Conservation (phyloP, 2,329 filamentous ascomycete species). For the Fragosphaeria purpurea region DNA sequence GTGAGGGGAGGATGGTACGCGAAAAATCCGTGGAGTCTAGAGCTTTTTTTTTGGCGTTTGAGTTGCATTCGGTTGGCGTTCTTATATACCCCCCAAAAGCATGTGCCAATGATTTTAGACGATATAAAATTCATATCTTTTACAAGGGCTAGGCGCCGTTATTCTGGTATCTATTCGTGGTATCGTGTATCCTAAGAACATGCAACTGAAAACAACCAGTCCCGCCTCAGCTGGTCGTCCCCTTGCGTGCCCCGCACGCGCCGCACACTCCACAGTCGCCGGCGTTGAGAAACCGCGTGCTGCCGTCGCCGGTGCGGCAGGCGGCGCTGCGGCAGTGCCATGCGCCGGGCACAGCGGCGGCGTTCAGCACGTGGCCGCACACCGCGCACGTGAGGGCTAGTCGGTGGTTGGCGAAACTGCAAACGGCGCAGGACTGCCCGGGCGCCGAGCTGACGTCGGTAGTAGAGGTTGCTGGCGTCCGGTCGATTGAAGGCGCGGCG, state of each 20-base stretch:
- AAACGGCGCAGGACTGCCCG: conserved; percentile 43
- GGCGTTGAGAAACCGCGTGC: conserved; percentile 52
- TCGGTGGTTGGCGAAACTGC: conserved; percentile 54
- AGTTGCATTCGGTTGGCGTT: too few relatives aligned
- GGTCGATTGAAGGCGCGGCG: too few relatives aligned
- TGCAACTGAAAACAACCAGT: too few relatives aligned
- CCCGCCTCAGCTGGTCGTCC: neutral
- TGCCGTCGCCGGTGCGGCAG: conserved; percentile 44
- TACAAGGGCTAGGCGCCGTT: too few relatives aligned
- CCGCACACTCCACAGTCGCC: conserved; percentile 62
- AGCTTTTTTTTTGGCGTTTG: neutral
- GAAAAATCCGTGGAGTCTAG: neutral
- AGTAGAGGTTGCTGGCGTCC: too few relatives aligned
- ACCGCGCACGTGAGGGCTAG: conserved; percentile 50
- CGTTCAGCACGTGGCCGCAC: conserved; percentile 60
- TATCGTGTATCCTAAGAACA: too few relatives aligned
- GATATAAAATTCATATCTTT: too few relatives aligned
- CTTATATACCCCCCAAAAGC: too few relatives aligned
- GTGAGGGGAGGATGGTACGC: conserved; percentile 16
- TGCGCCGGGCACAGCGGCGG: conserved; percentile 38
- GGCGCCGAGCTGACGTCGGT: neutral
- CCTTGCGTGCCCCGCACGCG: conserved; percentile 44
- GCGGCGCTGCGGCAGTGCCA: conserved; percentile 52
- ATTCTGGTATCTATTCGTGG: too few relatives aligned
- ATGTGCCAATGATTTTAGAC: too few relatives aligned